Base-by-base conservation (phyloP, 139 green algal genomes). In the Asterochloris erici region DNA sequence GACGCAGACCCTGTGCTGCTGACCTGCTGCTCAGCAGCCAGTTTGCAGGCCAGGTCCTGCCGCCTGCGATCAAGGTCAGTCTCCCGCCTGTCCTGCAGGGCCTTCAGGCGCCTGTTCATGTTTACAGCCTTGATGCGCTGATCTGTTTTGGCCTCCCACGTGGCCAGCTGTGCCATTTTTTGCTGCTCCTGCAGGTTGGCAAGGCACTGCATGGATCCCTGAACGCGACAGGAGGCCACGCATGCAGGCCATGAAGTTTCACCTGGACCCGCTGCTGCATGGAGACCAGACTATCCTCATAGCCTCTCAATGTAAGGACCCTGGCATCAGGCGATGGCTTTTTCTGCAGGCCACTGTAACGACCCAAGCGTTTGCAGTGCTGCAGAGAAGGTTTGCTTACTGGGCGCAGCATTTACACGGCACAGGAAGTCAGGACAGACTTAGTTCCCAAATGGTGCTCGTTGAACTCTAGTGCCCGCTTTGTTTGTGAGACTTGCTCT, bases 281-380 rank as follows among this genome's bases (percentile, higher is more conserved):
- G 21, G 10, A 47, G 26, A 61, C 73, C 21, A 83, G 38, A 14
- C 23, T 83, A 38, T 83, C 79, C n/a, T 83, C 79, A 69, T 83
- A 83, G 47, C 77, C 79, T 54, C 79, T 47, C 10, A 27, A 27
- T 15, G 77, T 83, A 21, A 83, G 79, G 0, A 83, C 60, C 10
- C 79, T 66, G n/a, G 79, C 68, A 38, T 83, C 79, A 26, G 79
- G 79, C 23, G 79, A 29, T 19, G 79, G 78, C 78, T 82, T 83
- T 54, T 23, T 83, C 79, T 83, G 79, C 79, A 81, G 38, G 38
- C 38, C 38, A 54, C 38, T 54, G 38, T 54, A 2, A 54, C 6
- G 6, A 54, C 38, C 38, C 38, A 54, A 54, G 38, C 38, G 38
- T 54, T 54, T 6, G 6, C 38, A 54, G 38, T 54, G 38, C 38